Percentiles rank a stretch among this genome's conserved stretches.
Evolutionary conservation across 78 protist genomes (phyloP).

Genomic region (Dictyostelium intermedium): DNA sequence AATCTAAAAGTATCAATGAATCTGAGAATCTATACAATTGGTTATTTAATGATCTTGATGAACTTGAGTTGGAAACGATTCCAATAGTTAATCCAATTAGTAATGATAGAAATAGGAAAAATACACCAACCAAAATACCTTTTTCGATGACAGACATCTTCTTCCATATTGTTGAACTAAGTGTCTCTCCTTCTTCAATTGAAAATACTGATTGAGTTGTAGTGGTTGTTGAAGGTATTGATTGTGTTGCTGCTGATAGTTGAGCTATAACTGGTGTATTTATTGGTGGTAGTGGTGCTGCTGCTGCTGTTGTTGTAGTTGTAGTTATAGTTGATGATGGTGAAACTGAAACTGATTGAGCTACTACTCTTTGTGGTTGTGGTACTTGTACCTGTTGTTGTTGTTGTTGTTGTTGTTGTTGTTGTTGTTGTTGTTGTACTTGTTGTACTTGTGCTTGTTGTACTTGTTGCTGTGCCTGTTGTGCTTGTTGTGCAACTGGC

Average conservation of each 20-base stretch:
- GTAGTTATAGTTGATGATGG: background rate
- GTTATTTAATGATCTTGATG: constrained; percentile 14
- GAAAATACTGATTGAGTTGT: background rate
- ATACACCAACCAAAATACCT: background rate
- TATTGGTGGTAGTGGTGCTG: background rate
- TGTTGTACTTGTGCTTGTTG: background rate
- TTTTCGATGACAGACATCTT: constrained; percentile 25
- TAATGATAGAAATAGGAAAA: background rate
- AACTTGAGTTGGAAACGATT: background rate
- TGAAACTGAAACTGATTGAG: background rate
- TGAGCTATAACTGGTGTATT: background rate
- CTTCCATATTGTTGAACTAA: constrained; percentile 19
- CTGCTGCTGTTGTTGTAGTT: background rate
- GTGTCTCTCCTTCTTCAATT: background rate
- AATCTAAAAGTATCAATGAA: constrained; percentile 38
- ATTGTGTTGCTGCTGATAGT: no score
- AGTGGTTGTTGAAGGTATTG: background rate
- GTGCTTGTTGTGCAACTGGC: background rate
- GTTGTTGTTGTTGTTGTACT: background rate
- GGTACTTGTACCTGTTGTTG: background rate
- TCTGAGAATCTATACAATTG: constrained; percentile 55
- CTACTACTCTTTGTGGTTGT: background rate
- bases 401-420: background rate
- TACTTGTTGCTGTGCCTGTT: background rate
- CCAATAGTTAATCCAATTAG: constrained; percentile 12